phyloP scores from a whole-genome alignment of 768 basidiomycete species.

The Termitomyces bulborhizus region DNA sequence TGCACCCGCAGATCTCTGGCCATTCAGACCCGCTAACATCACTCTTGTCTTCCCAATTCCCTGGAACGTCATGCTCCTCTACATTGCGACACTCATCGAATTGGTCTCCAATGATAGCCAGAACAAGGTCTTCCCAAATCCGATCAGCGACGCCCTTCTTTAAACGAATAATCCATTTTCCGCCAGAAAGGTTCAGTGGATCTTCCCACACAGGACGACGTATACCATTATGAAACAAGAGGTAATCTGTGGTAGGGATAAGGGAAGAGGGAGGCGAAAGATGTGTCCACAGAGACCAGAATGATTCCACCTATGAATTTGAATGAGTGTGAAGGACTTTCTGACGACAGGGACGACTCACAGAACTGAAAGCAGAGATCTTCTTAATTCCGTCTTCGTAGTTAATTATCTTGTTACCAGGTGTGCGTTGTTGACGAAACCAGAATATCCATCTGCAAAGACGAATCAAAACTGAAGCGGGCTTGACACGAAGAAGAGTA shows the following conservation, averaged over 20 bases:
- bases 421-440: conserved; percentile 87
- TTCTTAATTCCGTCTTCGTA: conserved; percentile 96
- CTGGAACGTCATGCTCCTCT: conserved; percentile 20
- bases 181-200: conserved; percentile 78
- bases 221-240: conserved; percentile 83
- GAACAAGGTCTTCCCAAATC: conserved; percentile 84
- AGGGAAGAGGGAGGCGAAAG: conserved; percentile 80
- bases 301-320: conserved; percentile 74
- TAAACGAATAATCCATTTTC: conserved; percentile 94
- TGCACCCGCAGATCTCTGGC: conserved; percentile 92
- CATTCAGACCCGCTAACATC: conserved; percentile 39
- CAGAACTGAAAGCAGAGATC: conserved; percentile 84
- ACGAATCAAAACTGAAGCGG: conserved; percentile 13
- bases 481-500: conserved; percentile 27
- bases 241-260: conserved; percentile 87
- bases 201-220: conserved; percentile 96
- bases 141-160: conserved; percentile 88
- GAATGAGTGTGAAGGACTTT: conserved; percentile 5
- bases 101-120: conserved; percentile 86
- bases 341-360: conserved; percentile 27
- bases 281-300: conserved; percentile 93
- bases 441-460: conserved; percentile 78
- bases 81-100: conserved; percentile 61
- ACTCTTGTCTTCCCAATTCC: conserved; percentile 29
- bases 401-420: conserved; percentile 83